A percentile compares a stretch with the other conserved stretches of the same genome.
Conservation (phyloP, 805 yeast genomes). For the Nakazawaea ernobii region DNA sequence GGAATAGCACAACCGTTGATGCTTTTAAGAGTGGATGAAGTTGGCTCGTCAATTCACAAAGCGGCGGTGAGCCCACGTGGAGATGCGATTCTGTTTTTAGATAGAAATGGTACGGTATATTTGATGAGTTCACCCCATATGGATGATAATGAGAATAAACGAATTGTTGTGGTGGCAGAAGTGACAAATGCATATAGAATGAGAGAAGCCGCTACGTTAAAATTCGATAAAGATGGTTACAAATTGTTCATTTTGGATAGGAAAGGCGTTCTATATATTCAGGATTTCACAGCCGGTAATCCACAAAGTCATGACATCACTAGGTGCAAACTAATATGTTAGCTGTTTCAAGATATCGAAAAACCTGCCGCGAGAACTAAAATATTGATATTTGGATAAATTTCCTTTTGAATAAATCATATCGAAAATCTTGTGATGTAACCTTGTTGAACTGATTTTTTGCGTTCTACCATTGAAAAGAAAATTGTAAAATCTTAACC, state of each 20-base stretch:
- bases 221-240: slow-evolving; percentile 78
- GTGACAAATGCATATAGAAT: slow-evolving; percentile 70
- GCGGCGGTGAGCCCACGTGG: slow-evolving; percentile 79
- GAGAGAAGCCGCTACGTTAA: slow-evolving; percentile 72
- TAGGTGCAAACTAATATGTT: slow-evolving; percentile 54
- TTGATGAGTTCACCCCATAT: slow-evolving; percentile 57
- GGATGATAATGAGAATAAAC: slow-evolving; percentile 48
- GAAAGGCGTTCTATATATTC: slow-evolving; percentile 71
- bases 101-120: slow-evolving; percentile 71
- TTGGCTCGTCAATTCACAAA: slow-evolving; percentile 74
- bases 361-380: slow-evolving; percentile 3
- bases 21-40: slow-evolving; percentile 62
- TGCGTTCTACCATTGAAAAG: neutral
- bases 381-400: slow-evolving; percentile 5
- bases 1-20: slow-evolving; percentile 55
- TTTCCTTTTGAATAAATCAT: slow-evolving; percentile 17
- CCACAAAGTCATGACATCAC: slow-evolving; percentile 66
- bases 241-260: slow-evolving; percentile 72
- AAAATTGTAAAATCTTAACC: neutral
- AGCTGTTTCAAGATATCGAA: slow-evolving; percentile 7
- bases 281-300: slow-evolving; percentile 83
- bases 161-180: slow-evolving; percentile 67
- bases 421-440: slow-evolving; percentile 27
- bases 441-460: slow-evolving; percentile 16
- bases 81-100: slow-evolving; percentile 77